Evolutionary conservation across 129 eudicot species (phyloP).

Genomic region (Artemisia argyi): DNA sequence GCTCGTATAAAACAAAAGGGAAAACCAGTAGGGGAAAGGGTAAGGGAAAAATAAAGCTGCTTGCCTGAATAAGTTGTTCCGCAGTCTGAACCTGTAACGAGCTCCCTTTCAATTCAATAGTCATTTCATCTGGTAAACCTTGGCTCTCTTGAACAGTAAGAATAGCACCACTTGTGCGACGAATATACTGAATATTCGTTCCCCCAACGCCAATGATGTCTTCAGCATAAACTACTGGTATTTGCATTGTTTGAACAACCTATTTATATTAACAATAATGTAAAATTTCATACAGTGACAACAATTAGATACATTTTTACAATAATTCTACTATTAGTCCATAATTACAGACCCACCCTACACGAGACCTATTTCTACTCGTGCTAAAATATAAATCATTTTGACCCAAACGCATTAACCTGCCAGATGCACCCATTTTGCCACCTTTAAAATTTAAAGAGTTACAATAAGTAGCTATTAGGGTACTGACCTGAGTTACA

Average conservation of each 20-base stretch:
- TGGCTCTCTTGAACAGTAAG: constrained; percentile 63
- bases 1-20: neutral
- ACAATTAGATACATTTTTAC: neutral
- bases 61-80: constrained; percentile 75
- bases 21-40: neutral
- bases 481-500: constrained; percentile 58
- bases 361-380: too few relatives aligned
- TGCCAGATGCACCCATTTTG: neutral
- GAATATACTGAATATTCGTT: constrained; percentile 56
- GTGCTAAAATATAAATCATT: neutral
- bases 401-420: neutral
- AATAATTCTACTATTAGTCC: neutral
- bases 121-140: constrained; percentile 59
- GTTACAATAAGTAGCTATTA: neutral
- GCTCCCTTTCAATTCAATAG: constrained; percentile 65
- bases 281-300: neutral
- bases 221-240: constrained; percentile 58
- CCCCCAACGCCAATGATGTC: constrained; percentile 70
- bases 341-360: neutral
- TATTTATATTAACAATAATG: constrained; percentile 10
- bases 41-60: neutral
- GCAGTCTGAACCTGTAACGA: constrained; percentile 62
- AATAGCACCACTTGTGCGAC: constrained; percentile 68
- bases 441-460: neutral
- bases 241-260: constrained; percentile 70